A percentile compares a stretch with the other conserved stretches of the same genome.
These are phyloP conservation scores for Diplotaxis tenuifolia DNA, from an alignment of 345 rosid genomes.

Conservation along the genomic window DNA sequence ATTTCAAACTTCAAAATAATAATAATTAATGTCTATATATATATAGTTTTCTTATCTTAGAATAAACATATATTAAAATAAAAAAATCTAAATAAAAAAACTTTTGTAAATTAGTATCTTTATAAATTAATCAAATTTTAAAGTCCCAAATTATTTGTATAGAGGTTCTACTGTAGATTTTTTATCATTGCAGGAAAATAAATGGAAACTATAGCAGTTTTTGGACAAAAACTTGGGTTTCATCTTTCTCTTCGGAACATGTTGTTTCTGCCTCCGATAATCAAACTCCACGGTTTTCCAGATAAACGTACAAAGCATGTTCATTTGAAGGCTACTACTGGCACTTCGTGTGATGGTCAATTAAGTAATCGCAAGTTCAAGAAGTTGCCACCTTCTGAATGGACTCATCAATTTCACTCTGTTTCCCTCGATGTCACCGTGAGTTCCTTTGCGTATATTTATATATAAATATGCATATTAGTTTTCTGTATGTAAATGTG, in stretches of 20 bases:
- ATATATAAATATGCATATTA: not conserved
- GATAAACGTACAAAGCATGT: not conserved
- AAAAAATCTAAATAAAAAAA: no score
- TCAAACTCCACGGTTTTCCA: not conserved
- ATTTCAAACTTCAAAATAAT: no score
- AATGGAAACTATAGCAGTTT: not conserved
- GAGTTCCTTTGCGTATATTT: not conserved
- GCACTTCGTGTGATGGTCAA: not conserved
- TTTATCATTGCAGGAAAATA: no score
- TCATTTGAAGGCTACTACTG: not conserved
- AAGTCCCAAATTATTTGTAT: no score
- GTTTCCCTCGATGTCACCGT: not conserved
- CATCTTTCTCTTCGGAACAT: not conserved
- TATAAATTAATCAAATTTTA: no score
- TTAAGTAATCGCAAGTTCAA: not conserved
- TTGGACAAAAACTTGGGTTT: not conserved
- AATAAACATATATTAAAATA: no score
- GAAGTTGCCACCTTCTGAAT: not conserved
- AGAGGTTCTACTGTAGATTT: no score
- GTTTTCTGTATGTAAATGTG: not conserved
- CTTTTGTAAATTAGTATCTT: no score
- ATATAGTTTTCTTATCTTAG: no score
- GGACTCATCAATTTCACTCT: not conserved
- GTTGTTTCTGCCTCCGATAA: not conserved
- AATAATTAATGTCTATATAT: no score